These are phyloP conservation scores for Aspergillus sparsus DNA, from an alignment of 495 filamentous ascomycete species.

Conservation along the genomic window DNA sequence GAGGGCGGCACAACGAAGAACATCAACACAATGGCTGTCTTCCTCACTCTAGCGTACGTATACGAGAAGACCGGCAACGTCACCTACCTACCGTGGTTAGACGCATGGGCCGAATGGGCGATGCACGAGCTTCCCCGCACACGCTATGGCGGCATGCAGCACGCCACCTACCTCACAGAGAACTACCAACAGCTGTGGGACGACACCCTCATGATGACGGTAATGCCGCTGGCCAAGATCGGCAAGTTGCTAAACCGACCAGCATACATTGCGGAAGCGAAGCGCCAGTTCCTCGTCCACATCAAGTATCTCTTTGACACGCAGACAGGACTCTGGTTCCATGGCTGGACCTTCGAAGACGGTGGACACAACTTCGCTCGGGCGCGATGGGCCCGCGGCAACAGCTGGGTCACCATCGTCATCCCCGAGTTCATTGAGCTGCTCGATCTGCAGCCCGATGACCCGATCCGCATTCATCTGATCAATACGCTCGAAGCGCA, in stretches of 20 bases:
- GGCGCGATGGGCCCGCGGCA: slow-evolving; percentile 69
- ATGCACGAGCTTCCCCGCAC: slow-evolving; percentile 71
- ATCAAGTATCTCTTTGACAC: slow-evolving; percentile 72
- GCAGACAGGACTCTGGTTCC: slow-evolving; percentile 67
- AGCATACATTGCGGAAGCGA: slow-evolving; percentile 71
- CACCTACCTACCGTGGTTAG: slow-evolving; percentile 67
- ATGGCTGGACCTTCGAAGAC: slow-evolving; percentile 69
- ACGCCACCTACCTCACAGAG: slow-evolving; percentile 64
- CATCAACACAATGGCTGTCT: slow-evolving; percentile 77
- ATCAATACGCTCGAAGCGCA: slow-evolving; percentile 63
- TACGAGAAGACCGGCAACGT: slow-evolving; percentile 65
- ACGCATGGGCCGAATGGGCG: slow-evolving; percentile 75
- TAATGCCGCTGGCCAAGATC: slow-evolving; percentile 73
- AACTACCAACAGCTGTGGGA: slow-evolving; percentile 75
- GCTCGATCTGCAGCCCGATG: slow-evolving; percentile 53
- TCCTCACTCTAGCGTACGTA: slow-evolving; percentile 69
- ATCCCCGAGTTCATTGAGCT: slow-evolving; percentile 73
- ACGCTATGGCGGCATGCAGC: slow-evolving; percentile 71
- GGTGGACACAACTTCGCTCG: slow-evolving; percentile 71
- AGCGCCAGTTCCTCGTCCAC: slow-evolving; percentile 69
- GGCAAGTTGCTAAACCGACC: slow-evolving; percentile 63
- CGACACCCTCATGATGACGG: slow-evolving; percentile 82
- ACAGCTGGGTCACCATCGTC: slow-evolving; percentile 71
- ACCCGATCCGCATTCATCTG: slow-evolving; percentile 63
- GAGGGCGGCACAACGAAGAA: slow-evolving; percentile 75